Evolutionary conservation across 768 basidiomycete genomes (phyloP), one percentile per base, ranked within the genome.

Genomic region (Trichaptum fuscoviolaceum): DNA sequence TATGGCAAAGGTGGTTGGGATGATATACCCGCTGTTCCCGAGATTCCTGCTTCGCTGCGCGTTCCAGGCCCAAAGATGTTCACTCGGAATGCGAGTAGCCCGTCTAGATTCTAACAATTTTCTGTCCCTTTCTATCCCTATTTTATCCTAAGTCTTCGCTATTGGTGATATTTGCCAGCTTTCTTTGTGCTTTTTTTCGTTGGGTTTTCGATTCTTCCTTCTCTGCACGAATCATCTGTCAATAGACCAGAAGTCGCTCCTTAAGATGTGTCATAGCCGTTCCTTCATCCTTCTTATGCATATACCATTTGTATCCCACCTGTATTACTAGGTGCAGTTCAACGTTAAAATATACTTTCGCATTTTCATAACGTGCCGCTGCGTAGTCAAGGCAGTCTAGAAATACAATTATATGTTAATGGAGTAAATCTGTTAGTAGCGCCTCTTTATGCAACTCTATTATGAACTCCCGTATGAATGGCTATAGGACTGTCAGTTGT

Each of bases 391-490:
- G 4, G 30, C n/a, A n/a, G n/a, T n/a, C n/a, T n/a, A n/a, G n/a
- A n/a, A n/a, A n/a, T n/a, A n/a, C n/a, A n/a, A n/a, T n/a, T n/a
- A n/a, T n/a, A n/a, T n/a, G 30, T 30, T 2, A 30, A 2, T 52
- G 15, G 12, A 87, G 76, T 23, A 83, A 70, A 0, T 78, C 69
- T 52, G 82, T 77, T 30, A 88, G 72, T 23, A 84, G 67, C 0
- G 84, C 85, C 67, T 85, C 84, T 1, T 74, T 66, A 57, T 85
- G 80, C 69, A 86, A 67, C 1, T 73, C 71, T 17, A 69, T 74
- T 8, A 85, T 68, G 67, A 83, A 87, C 36, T 76, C 78, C n/a
- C 73, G 75, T 34, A 87, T 75, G 73, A 89, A 87, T 0, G 85
- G 85, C 70, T 52, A 12, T 12, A 52, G 3, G 42, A 4, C 42